These are phyloP conservation scores for Wickerhamomyces sp. DNA, from an alignment of 1,139 yeast species.

Conservation along the genomic window DNA sequence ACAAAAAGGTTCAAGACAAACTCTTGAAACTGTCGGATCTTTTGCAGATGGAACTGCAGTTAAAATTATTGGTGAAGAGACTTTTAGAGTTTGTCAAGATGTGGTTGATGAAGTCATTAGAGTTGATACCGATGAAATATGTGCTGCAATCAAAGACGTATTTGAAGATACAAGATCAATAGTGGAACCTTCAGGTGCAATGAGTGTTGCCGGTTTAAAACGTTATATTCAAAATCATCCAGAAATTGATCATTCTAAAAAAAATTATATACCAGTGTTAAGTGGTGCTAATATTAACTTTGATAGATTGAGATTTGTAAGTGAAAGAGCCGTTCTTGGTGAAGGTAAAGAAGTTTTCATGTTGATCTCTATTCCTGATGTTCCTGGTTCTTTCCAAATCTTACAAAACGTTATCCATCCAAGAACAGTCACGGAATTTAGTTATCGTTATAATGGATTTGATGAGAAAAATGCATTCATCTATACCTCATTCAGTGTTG, in stretches of 20 bases:
- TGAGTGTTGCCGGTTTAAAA: conserved; percentile 91
- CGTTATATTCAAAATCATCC: conserved; percentile 66
- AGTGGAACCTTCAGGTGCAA: conserved; percentile 96
- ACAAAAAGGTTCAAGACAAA: conserved; percentile 45
- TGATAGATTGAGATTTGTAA: conserved; percentile 92
- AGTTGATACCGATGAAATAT: conserved; percentile 89
- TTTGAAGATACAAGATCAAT: conserved; percentile 93
- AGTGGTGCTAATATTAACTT: conserved; percentile 99
- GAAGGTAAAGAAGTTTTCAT: conserved; percentile 95
- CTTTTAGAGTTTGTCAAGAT: conserved; percentile 73
- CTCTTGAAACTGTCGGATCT: conserved; percentile 75
- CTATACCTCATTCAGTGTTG: conserved; percentile 82
- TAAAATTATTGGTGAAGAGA: conserved; percentile 81
- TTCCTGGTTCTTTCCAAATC: conserved; percentile 81
- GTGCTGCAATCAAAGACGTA: conserved; percentile 96
- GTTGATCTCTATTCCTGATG: conserved; percentile 85
- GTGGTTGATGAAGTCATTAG: conserved; percentile 84
- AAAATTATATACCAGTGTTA: conserved; percentile 76
- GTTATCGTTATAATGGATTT: conserved; percentile 62
- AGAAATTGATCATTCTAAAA: conserved; percentile 64
- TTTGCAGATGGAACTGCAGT: conserved; percentile 99
- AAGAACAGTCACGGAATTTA: conserved; percentile 86
- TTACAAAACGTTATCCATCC: conserved; percentile 77
- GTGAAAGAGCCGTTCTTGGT: conserved; percentile 96
- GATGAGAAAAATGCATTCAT: conserved; percentile 58